Evolutionary conservation across 176 grass and related monocot species (phyloP).

Genomic region (Paspalum notatum): DNA sequence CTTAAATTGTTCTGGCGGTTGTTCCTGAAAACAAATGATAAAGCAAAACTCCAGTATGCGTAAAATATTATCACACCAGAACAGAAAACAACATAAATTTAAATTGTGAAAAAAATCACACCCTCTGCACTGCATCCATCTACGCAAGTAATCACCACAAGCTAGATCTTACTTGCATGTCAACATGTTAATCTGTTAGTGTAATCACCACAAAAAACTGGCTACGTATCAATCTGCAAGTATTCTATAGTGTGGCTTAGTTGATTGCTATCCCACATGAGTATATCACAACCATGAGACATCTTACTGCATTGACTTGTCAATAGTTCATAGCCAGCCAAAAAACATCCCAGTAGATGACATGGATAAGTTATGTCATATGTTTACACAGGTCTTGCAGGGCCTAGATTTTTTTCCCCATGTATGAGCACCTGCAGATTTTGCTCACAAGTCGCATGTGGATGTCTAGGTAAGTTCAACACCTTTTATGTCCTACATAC

Average conservation of each 20-base stretch:
- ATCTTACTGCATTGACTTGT: background rate
- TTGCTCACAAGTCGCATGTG: background rate
- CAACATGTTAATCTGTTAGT: background rate
- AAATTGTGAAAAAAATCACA: constrained; percentile 15
- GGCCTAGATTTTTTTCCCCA: background rate
- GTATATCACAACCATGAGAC: constrained; percentile 3
- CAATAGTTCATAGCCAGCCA: constrained; percentile 29
- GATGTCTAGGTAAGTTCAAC: background rate
- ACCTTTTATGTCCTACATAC: background rate
- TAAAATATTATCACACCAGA: constrained; percentile 13
- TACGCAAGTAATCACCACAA: background rate
- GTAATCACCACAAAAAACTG: background rate
- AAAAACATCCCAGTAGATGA: background rate
- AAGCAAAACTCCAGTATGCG: constrained; percentile 9
- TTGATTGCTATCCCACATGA: constrained; percentile 25
- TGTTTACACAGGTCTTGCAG: background rate
- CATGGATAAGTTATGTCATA: background rate
- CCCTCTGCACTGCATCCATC: background rate
- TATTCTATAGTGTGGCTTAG: constrained; percentile 2
- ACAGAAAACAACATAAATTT: constrained; percentile 6
- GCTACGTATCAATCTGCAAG: background rate
- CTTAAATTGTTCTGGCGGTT: constrained; percentile 89
- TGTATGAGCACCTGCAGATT: background rate
- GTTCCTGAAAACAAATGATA: constrained; percentile 62
- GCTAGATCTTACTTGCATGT: background rate